Conservation (phyloP, 768 basidiomycete species). For the Mycena filopes region DNA sequence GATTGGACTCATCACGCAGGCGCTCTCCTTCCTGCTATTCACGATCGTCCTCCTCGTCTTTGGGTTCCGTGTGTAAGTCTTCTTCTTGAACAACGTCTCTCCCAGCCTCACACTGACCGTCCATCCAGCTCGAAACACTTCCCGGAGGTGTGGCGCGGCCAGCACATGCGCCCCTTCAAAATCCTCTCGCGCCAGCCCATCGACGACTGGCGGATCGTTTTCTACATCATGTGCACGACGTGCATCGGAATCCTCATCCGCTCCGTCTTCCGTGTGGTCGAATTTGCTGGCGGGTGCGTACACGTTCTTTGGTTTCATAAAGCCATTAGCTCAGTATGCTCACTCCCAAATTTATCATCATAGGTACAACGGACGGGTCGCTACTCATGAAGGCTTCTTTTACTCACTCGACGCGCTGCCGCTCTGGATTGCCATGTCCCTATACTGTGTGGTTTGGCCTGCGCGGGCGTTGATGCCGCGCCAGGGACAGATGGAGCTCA, state of each 20-base stretch:
- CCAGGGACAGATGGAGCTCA: too few relatives aligned
- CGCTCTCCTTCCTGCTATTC: constrained; percentile 54
- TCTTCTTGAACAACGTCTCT: not conserved
- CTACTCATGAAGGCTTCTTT: constrained; percentile 59
- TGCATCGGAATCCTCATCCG: constrained; percentile 44
- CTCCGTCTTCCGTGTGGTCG: constrained; percentile 21
- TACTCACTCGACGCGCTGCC: constrained; percentile 65
- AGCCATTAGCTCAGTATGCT: too few relatives aligned
- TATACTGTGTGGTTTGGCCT: constrained; percentile 43
- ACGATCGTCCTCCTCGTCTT: constrained; percentile 47
- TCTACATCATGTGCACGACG: not conserved
- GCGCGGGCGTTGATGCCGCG: too few relatives aligned
- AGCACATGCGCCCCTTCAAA: constrained; percentile 2
- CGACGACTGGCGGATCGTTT: constrained; percentile 20
- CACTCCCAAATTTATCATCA: too few relatives aligned
- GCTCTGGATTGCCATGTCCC: constrained; percentile 54
- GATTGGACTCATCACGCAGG: constrained; percentile 54
- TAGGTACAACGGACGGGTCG: constrained; percentile 48
- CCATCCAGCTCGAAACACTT: constrained; percentile 1
- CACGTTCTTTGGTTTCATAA: not conserved
- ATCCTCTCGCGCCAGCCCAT: constrained; percentile 8
- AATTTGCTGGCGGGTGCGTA: constrained; percentile 16
- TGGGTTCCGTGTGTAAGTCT: constrained; percentile 33
- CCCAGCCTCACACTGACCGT: not conserved
- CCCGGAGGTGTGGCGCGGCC: constrained; percentile 4